A percentile compares a stretch with the other conserved stretches of the same genome.
Conservation (phyloP, 495 filamentous ascomycete species). For the Geopyxis carbonaria region DNA sequence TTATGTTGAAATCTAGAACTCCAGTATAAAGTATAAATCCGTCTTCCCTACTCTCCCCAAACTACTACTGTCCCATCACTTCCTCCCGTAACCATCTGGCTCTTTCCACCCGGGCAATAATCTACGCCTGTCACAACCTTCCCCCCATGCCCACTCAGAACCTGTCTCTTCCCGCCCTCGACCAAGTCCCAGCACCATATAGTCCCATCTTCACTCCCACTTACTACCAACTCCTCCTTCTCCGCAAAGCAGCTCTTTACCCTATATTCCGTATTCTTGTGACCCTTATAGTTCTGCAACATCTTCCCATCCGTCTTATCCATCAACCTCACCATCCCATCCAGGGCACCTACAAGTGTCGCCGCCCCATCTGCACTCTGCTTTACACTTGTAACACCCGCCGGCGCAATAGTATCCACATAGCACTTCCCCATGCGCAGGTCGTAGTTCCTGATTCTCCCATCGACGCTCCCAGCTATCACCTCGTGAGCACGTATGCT, state of each 20-base stretch:
- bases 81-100: conserved; percentile 21
- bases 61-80: conserved; percentile 23
- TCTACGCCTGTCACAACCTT: conserved; percentile 37
- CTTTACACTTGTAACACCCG: conserved; percentile 46
- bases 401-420: conserved; percentile 53
- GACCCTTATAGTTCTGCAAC: conserved; percentile 51
- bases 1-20: no score
- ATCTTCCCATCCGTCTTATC: conserved; percentile 58
- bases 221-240: conserved; percentile 59
- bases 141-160: conserved; percentile 39
- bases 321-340: conserved; percentile 62
- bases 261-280: conserved; percentile 45
- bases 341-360: conserved; percentile 56
- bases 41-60: conserved; percentile 20
- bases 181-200: conserved; percentile 86
- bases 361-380: conserved; percentile 55
- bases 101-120: conserved; percentile 19
- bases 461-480: conserved; percentile 67
- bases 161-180: conserved; percentile 48
- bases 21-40: no score
- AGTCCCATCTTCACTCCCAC: conserved; percentile 64
- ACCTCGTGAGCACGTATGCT: conserved; percentile 41
- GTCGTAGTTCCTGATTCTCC: conserved; percentile 68
- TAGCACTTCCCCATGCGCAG: conserved; percentile 59
- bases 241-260: conserved; percentile 55